These are phyloP conservation scores for Cyberlindnera petersonii DNA, from an alignment of 805 yeast genomes.

Conservation along the genomic window DNA sequence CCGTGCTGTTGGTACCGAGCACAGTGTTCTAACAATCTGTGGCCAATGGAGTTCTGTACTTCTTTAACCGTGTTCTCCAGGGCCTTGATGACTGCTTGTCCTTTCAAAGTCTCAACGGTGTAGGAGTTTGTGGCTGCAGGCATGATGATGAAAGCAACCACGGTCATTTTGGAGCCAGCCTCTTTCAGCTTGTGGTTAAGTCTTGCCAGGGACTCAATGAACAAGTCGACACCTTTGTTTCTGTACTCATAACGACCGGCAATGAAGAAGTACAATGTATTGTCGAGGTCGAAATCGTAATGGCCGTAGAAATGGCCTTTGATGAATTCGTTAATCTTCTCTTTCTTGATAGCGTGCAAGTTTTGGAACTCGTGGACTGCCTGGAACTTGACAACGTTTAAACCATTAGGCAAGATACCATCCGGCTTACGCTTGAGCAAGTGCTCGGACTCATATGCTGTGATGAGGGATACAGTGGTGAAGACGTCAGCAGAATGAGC, in stretches of 20 bases:
- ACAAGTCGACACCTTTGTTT: constrained; percentile 95
- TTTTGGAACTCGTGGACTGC: constrained; percentile 98
- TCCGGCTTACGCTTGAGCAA: constrained; percentile 93
- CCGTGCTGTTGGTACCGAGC: constrained; percentile 59
- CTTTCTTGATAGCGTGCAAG: constrained; percentile 88
- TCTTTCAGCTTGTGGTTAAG: constrained; percentile 83
- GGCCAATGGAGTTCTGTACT: constrained; percentile 82
- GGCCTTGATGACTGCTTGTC: constrained; percentile 93
- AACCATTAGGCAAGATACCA: constrained; percentile 95
- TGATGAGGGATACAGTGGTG: constrained; percentile 94
- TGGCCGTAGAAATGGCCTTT: constrained; percentile 98
- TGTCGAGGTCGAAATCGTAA: constrained; percentile 89
- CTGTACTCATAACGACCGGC: constrained; percentile 97
- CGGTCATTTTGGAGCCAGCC: constrained; percentile 80
- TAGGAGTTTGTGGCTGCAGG: constrained; percentile 93
- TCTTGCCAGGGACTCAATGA: constrained; percentile 87
- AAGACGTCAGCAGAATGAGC: constrained; percentile 95
- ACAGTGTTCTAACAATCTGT: constrained; percentile 85
- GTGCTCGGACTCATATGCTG: constrained; percentile 95
- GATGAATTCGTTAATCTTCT: constrained; percentile 87
- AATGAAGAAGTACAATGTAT: constrained; percentile 90
- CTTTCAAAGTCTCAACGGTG: constrained; percentile 92
- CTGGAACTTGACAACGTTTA: constrained; percentile 91
- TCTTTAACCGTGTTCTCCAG: constrained; percentile 85
- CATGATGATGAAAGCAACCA: constrained; percentile 96